phyloP scores from a whole-genome alignment of 768 basidiomycete genomes.

The Pleurotus pulmonarius region DNA sequence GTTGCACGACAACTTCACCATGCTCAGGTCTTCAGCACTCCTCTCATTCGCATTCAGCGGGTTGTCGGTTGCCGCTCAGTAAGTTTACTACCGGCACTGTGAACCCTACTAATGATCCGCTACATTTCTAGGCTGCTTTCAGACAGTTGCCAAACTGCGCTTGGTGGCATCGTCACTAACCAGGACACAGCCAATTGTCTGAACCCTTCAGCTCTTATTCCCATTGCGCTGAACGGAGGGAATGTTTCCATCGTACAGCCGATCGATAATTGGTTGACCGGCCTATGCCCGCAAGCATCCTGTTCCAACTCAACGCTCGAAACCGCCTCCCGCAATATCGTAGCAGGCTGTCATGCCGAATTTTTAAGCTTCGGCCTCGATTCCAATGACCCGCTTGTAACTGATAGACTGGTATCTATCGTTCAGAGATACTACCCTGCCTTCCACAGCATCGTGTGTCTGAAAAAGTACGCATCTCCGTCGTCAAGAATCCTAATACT shows the following conservation, averaged over 20 bases:
- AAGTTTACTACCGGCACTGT: slow-evolving; percentile 15
- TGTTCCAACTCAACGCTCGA: slow-evolving; percentile 63
- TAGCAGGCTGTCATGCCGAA: slow-evolving; percentile 40
- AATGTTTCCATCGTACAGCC: slow-evolving; percentile 41
- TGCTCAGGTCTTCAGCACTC: slow-evolving; percentile 19
- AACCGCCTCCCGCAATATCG: slow-evolving; percentile 48
- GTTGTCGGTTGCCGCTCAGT: slow-evolving; percentile 41
- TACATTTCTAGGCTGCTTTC: slow-evolving; percentile 29
- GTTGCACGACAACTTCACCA: neutral
- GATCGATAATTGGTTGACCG: slow-evolving; percentile 58
- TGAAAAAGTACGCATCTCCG: slow-evolving; percentile 54
- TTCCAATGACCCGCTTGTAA: slow-evolving; percentile 11
- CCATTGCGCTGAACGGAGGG: slow-evolving; percentile 28
- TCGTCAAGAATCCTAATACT: neutral
- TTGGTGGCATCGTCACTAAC: slow-evolving; percentile 40
- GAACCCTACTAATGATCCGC: neutral
- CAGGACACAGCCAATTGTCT: slow-evolving; percentile 47
- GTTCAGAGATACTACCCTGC: slow-evolving; percentile 57
- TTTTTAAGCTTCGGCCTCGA: slow-evolving; percentile 25
- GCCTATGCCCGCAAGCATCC: slow-evolving; percentile 44
- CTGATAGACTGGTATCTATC: slow-evolving; percentile 24
- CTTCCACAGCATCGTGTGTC: slow-evolving; percentile 51
- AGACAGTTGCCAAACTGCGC: slow-evolving; percentile 40
- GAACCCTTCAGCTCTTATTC: slow-evolving; percentile 39
- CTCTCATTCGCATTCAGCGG: slow-evolving; percentile 24